Evolutionary conservation across 2,329 filamentous ascomycete species (phyloP).

Genomic region (Paecilomyces dactylethromorphus): DNA sequence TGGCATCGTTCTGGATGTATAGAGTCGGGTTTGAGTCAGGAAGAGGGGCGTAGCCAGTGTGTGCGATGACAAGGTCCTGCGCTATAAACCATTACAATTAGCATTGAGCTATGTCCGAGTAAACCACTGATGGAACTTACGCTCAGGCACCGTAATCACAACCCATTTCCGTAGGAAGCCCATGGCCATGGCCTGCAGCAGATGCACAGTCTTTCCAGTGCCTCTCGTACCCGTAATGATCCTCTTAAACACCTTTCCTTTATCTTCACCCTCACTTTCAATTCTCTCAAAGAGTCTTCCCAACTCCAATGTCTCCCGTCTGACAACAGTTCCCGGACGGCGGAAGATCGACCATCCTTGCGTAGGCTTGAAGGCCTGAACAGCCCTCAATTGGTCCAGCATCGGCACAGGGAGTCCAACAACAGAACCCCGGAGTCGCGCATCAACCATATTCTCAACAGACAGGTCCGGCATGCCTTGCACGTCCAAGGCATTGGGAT

Average conservation of each 20-base stretch:
- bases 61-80: conserved; percentile 72
- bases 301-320: conserved; percentile 70
- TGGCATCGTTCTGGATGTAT: conserved; percentile 76
- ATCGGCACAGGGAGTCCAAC: conserved; percentile 61
- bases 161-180: conserved; percentile 80
- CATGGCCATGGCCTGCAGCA: conserved; percentile 77
- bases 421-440: conserved; percentile 57
- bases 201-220: conserved; percentile 78
- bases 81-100: conserved; percentile 41
- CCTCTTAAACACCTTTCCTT: conserved; percentile 42
- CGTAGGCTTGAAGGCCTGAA: conserved; percentile 83
- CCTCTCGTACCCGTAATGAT: conserved; percentile 68
- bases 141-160: conserved; percentile 83
- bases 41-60: conserved; percentile 72
- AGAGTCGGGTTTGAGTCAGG: conserved; percentile 45
- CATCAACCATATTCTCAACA: conserved; percentile 47
- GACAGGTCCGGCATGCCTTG: conserved; percentile 58
- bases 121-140: conserved; percentile 42
- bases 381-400: conserved; percentile 73
- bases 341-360: conserved; percentile 87
- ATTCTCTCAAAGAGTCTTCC: conserved; percentile 56
- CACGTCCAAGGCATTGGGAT: conserved; percentile 83
- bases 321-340: conserved; percentile 69
- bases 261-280: conserved; percentile 32
- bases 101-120: neutral